phyloP scores from a whole-genome alignment of 768 basidiomycete species.

The Mrakia hoshinonis region DNA sequence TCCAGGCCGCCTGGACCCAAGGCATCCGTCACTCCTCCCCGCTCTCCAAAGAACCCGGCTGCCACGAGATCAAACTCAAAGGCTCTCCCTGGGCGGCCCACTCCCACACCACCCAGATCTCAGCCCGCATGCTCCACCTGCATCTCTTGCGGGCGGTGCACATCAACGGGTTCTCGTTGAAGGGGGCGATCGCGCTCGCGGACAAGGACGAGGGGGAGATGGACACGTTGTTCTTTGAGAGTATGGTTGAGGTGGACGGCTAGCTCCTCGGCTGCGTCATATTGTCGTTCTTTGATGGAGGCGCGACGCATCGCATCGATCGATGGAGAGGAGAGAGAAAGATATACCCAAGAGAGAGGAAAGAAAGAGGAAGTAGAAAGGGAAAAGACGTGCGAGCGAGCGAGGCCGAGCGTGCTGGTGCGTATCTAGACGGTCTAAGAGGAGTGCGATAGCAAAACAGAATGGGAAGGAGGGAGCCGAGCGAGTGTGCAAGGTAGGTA shows the following conservation, averaged over 20 bases:
- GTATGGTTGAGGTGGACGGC: not conserved
- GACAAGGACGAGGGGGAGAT: conserved; percentile 30
- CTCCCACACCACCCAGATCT: conserved; percentile 12
- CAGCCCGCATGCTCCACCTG: conserved; percentile 18
- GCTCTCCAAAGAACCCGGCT: conserved; percentile 24
- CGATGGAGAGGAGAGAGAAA: not conserved
- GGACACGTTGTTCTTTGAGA: not conserved
- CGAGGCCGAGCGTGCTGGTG: not conserved
- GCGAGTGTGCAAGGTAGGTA: no score
- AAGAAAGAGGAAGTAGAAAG: not conserved
- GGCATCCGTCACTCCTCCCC: conserved; percentile 12
- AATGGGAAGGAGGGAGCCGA: no score
- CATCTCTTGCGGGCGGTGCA: conserved; percentile 23
- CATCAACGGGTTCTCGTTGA: conserved; percentile 21
- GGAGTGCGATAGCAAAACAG: not conserved
- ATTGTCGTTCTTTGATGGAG: no score
- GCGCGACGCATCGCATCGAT: not conserved
- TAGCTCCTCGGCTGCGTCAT: no score
- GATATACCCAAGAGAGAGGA: not conserved
- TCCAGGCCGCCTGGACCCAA: conserved; percentile 21
- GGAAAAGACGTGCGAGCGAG: not conserved
- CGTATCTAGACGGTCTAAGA: not conserved
- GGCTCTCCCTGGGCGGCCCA: conserved; percentile 20
- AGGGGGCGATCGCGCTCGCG: conserved; percentile 21
- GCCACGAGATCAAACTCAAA: conserved; percentile 26